phyloP scores from a whole-genome alignment of 2,329 filamentous ascomycete genomes.

The Colletotrichum godetiae region DNA sequence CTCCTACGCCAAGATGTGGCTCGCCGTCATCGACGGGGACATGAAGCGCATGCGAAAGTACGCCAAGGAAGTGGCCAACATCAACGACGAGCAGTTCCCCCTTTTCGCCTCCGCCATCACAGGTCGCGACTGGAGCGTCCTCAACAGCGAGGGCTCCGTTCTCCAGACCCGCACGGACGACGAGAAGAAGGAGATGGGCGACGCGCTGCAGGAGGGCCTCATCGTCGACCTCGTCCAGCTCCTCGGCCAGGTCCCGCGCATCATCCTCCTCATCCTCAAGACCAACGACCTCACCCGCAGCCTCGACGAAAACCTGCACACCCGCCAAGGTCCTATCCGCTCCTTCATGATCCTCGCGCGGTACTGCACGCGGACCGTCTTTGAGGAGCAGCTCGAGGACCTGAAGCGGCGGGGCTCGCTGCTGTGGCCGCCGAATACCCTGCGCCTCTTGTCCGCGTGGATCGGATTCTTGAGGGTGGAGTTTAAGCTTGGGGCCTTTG shows the following conservation, averaged over 20 bases:
- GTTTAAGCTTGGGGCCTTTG: slow-evolving; percentile 72
- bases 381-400: slow-evolving; percentile 71
- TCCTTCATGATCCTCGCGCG: slow-evolving; percentile 76
- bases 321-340: slow-evolving; percentile 72
- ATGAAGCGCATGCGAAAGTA: slow-evolving; percentile 88
- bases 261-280: slow-evolving; percentile 95
- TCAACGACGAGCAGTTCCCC: slow-evolving; percentile 90
- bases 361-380: slow-evolving; percentile 75
- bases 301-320: slow-evolving; percentile 90
- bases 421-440: slow-evolving; percentile 67
- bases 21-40: slow-evolving; percentile 92
- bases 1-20: slow-evolving; percentile 96
- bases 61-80: slow-evolving; percentile 87
- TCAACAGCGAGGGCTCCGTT: slow-evolving; percentile 60
- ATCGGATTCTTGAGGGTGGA: slow-evolving; percentile 69
- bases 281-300: slow-evolving; percentile 96
- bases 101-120: slow-evolving; percentile 97
- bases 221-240: slow-evolving; percentile 89
- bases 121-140: slow-evolving; percentile 85
- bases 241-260: slow-evolving; percentile 87
- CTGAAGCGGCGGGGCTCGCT: slow-evolving; percentile 64
- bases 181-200: slow-evolving; percentile 89
- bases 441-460: slow-evolving; percentile 67
- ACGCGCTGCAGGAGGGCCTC: slow-evolving; percentile 87
- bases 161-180: slow-evolving; percentile 71